These are phyloP conservation scores for Epichloe coenophiala DNA, from an alignment of 2,329 filamentous ascomycete genomes.

Conservation along the genomic window DNA sequence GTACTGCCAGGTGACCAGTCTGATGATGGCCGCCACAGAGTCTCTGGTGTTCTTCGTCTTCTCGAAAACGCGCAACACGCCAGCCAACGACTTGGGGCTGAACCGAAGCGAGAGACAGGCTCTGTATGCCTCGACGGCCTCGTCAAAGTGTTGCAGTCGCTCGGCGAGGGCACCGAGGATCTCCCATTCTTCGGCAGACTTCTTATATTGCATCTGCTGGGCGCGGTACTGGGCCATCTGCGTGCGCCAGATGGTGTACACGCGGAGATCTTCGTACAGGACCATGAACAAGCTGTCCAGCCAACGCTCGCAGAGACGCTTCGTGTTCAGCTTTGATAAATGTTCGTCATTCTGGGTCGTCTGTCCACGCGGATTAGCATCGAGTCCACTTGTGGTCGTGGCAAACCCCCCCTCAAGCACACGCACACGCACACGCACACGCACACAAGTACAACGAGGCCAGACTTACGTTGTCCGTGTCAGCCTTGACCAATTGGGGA, in stretches of 20 bases:
- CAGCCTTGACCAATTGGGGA: slow-evolving; percentile 63
- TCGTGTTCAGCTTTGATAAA: slow-evolving; percentile 89
- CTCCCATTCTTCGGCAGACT: slow-evolving; percentile 95
- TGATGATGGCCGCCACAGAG: slow-evolving; percentile 72
- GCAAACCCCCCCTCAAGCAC: background rate
- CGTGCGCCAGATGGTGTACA: slow-evolving; percentile 98
- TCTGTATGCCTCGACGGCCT: slow-evolving; percentile 86
- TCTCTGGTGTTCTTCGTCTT: slow-evolving; percentile 65
- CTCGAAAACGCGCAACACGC: slow-evolving; percentile 70
- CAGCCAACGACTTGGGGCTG: slow-evolving; percentile 81
- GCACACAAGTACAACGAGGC: background rate
- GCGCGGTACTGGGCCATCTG: slow-evolving; percentile 93
- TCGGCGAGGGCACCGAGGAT: slow-evolving; percentile 88
- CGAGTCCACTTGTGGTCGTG: background rate
- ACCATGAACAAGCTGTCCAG: slow-evolving; percentile 99
- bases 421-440: background rate
- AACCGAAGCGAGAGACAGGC: slow-evolving; percentile 79
- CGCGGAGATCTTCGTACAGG: slow-evolving; percentile 89
- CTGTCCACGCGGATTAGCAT: slow-evolving; percentile 21
- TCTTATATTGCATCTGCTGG: slow-evolving; percentile 90
- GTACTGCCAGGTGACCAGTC: slow-evolving; percentile 95
- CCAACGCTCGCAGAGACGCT: slow-evolving; percentile 94
- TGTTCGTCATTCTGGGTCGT: slow-evolving; percentile 52
- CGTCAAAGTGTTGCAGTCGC: slow-evolving; percentile 79
- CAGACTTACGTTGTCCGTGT: slow-evolving; percentile 51